These are phyloP conservation scores for Psidium guajava DNA, from an alignment of 345 rosid genomes.

Conservation along the genomic window DNA sequence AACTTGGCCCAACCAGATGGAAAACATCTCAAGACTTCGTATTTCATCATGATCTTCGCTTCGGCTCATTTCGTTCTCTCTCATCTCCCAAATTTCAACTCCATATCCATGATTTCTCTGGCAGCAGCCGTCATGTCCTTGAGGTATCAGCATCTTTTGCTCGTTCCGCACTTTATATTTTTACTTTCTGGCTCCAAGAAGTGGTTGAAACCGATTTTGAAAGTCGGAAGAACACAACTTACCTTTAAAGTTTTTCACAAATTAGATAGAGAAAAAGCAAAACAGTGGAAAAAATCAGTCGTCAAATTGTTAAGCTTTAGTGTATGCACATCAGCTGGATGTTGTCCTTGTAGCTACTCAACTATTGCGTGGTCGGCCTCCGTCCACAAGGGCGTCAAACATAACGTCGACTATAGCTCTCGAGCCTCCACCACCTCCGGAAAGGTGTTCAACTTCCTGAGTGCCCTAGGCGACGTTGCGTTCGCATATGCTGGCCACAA, in stretches of 20 bases:
- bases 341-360: slow-evolving; percentile 48
- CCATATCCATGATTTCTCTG: slow-evolving; percentile 67
- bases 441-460: slow-evolving; percentile 43
- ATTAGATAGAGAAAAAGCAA: not conserved
- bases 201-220: too few relatives aligned
- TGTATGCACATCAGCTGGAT: not conserved
- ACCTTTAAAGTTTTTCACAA: too few relatives aligned
- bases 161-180: not conserved
- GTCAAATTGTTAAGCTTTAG: not conserved
- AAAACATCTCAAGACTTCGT: slow-evolving; percentile 35
- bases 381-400: slow-evolving; percentile 36
- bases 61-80: slow-evolving; percentile 60
- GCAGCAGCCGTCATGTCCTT: slow-evolving; percentile 80
- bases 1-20: slow-evolving; percentile 12
- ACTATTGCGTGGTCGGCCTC: slow-evolving; percentile 68
- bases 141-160: slow-evolving; percentile 19
- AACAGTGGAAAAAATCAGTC: not conserved
- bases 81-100: slow-evolving; percentile 70
- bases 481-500: slow-evolving; percentile 82
- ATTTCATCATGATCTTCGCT: slow-evolving; percentile 63
- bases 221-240: too few relatives aligned
- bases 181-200: too few relatives aligned
- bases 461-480: slow-evolving; percentile 75
- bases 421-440: slow-evolving; percentile 25
- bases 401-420: slow-evolving; percentile 36